Conservation (phyloP, 2,329 filamentous ascomycete species). For the Penicillium palitans region DNA sequence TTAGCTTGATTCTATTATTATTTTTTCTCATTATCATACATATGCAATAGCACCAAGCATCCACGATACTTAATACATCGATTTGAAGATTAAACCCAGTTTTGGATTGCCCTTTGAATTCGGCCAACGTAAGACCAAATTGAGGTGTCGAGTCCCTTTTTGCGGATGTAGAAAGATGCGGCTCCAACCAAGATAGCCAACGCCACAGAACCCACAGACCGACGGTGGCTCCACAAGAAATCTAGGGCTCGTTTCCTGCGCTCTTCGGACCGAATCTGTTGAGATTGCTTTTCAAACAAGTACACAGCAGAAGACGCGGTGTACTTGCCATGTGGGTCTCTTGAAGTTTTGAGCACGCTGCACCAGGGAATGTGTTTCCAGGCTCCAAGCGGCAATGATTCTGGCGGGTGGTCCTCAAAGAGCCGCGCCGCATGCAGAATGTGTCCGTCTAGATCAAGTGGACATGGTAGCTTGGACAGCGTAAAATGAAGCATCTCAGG, state of each 20-base stretch:
- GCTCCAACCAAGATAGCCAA: constrained; percentile 67
- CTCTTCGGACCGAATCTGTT: constrained; percentile 69
- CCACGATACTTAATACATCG: not conserved
- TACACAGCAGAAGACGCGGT: constrained; percentile 64
- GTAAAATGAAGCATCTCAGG: constrained; percentile 90
- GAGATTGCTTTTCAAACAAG: constrained; percentile 70
- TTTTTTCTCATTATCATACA: constrained; percentile 12
- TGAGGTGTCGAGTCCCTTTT: constrained; percentile 38
- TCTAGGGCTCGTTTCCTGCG: constrained; percentile 52
- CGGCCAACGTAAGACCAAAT: constrained; percentile 37
- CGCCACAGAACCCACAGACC: constrained; percentile 62
- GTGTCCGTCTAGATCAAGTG: constrained; percentile 76
- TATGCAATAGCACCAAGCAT: constrained; percentile 1
- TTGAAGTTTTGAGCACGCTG: constrained; percentile 84
- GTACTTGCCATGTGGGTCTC: constrained; percentile 55
- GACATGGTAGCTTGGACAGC: constrained; percentile 80
- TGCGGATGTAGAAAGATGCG: constrained; percentile 67
- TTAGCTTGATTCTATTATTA: not conserved
- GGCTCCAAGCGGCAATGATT: constrained; percentile 60
- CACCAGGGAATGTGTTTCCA: constrained; percentile 72
- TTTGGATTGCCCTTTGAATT: constrained; percentile 28
- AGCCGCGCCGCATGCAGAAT: constrained; percentile 66
- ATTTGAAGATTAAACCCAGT: constrained; percentile 10
- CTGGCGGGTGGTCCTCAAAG: constrained; percentile 68
- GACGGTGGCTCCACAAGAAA: constrained; percentile 64